Evolutionary conservation across 495 filamentous ascomycete species (phyloP), one percentile per base, ranked within the genome.

Genomic region (Tuber magnatum): DNA sequence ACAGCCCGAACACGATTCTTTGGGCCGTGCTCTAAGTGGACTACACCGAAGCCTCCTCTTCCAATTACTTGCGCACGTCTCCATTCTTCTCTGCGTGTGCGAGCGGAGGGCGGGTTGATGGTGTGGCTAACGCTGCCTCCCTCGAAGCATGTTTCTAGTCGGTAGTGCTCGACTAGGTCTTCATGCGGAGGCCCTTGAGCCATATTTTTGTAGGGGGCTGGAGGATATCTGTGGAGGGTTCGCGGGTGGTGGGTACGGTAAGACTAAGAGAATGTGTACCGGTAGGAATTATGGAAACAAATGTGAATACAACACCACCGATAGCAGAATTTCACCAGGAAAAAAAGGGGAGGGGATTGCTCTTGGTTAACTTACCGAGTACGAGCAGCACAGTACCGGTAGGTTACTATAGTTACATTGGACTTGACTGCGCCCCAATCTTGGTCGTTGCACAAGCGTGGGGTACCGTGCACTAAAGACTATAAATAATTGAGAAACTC

Each of bases 1-100:
- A 74, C 61, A 32, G 73, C 73, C 14, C 73, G 68, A 28, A 74
- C 20, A 18, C 22, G n/a, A 20, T 69, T 69, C 32, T 70, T 74
- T 38, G 68, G 65, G 32, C 70, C 73, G 9, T 56, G 7, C 46
- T 71, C 73, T 44, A 74, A 48, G 42, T 69, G 70, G 32, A 74
- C 73, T 3, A 43, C 46, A 28, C 61, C 68, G 35, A 71, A 74
- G 0, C 65, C 73, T 2, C 73, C 73, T 22, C 73, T 43, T 20
- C 46, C 73, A 39, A 74, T 20, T 28, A 74, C 32, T 39, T 70
- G 46, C 24, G 56, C 42, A 16, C 65, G 24, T 24, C 43, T 48
- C 73, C 73, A 74, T 38, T 35, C 46, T 38, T 74, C 73, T 28
- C n/a, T n/a, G 9, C 10, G 8, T 3, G 51, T 10, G n/a, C 9